These are phyloP conservation scores for Beauveria sp. DNA, from an alignment of 2,329 filamentous ascomycete species.

Conservation along the genomic window DNA sequence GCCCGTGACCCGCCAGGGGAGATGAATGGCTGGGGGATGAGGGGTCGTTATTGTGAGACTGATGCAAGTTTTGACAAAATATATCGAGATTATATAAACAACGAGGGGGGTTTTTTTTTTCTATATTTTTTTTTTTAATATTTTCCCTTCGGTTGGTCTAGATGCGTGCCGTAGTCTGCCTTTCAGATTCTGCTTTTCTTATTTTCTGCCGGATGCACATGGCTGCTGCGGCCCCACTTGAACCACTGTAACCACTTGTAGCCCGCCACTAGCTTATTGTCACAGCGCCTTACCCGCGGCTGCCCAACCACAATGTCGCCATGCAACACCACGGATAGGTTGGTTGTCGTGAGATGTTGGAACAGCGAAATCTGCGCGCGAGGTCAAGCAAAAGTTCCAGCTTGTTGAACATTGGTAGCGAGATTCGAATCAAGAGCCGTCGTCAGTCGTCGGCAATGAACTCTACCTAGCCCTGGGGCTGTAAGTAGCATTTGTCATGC, in stretches of 20 bases:
- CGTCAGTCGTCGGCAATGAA: too few species aligned
- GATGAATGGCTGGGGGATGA: not conserved
- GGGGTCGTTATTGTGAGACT: not conserved
- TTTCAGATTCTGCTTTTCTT: not conserved
- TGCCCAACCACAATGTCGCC: not conserved
- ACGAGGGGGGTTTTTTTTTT: too few species aligned
- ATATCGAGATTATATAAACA: not conserved
- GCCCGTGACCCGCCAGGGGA: constrained; percentile 3
- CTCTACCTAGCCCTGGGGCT: too few species aligned
- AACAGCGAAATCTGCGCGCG: too few species aligned
- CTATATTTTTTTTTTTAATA: too few species aligned
- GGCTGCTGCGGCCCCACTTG: not conserved
- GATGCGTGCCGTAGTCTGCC: not conserved
- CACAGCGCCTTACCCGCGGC: not conserved
- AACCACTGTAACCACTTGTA: not conserved
- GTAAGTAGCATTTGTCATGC: not conserved
- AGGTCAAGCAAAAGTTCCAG: too few species aligned
- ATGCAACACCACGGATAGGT: too few species aligned
- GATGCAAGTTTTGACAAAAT: not conserved
- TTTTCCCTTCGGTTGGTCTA: not conserved
- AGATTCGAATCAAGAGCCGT: too few species aligned
- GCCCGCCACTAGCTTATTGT: not conserved
- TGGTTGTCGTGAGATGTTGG: too few species aligned
- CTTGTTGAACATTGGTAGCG: too few species aligned
- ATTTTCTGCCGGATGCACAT: not conserved